Conservation (phyloP, 257 asterid genomes). For the Voacanga thouarsii region DNA sequence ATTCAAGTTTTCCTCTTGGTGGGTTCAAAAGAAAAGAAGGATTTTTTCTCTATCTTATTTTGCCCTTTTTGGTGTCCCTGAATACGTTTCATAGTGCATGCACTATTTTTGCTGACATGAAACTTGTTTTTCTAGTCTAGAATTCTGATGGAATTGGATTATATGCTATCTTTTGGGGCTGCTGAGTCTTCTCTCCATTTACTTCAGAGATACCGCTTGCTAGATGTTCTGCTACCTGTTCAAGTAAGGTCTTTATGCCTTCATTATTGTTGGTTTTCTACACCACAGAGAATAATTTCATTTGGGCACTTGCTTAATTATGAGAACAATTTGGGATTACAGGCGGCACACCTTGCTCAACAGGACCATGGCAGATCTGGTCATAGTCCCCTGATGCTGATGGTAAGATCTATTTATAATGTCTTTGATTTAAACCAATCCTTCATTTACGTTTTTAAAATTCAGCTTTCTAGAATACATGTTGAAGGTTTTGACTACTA, state of each 20-base stretch:
- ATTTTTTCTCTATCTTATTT: neutral
- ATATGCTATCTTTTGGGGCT: conserved; percentile 96
- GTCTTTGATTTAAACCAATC: neutral
- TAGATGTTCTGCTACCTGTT: conserved; percentile 71
- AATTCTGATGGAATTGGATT: conserved; percentile 65
- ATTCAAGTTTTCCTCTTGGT: neutral
- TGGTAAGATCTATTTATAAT: conserved; percentile 48
- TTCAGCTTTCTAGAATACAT: neutral
- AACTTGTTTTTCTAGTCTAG: conserved; percentile 53
- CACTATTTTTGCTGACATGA: neutral
- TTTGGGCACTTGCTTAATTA: conserved; percentile 10
- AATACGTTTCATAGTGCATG: neutral
- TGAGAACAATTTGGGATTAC: conserved; percentile 18
- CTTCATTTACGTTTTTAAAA: neutral
- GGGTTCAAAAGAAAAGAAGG: neutral
- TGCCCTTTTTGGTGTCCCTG: neutral
- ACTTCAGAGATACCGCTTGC: conserved; percentile 66
- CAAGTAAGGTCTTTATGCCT: conserved; percentile 51
- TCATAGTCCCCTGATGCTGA: conserved; percentile 53
- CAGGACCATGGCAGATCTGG: conserved; percentile 36
- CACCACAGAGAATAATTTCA: neutral
- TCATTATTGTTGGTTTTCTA: conserved; percentile 10
- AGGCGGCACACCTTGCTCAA: conserved; percentile 76
- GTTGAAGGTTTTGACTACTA: conserved; percentile 2
- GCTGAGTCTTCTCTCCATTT: conserved; percentile 76